A percentile compares a stretch with the other conserved stretches of the same genome.
Conservation (phyloP, 495 filamentous ascomycete species). For the Neurospora sp. region DNA sequence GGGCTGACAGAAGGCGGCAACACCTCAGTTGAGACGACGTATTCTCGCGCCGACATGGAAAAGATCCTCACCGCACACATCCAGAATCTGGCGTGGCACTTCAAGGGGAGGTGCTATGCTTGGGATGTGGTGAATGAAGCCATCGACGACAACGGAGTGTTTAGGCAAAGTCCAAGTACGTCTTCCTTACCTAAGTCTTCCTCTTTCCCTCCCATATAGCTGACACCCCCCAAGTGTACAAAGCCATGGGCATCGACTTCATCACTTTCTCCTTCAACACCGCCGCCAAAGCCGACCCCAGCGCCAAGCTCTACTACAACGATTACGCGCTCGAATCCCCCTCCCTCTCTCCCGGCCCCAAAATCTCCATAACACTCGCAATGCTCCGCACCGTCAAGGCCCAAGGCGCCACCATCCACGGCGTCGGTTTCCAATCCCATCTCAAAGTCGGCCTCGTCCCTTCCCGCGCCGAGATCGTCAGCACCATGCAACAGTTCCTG, state of each 20-base stretch:
- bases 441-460: conserved; percentile 40
- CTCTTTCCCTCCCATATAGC: no score
- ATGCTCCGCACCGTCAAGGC: conserved; percentile 34
- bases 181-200: background rate
- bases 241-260: conserved; percentile 31
- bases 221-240: conserved; percentile 16
- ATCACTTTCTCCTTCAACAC: conserved; percentile 34
- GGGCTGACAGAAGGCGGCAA: background rate
- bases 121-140: conserved; percentile 47
- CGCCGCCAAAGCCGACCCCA: conserved; percentile 22
- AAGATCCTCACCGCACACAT: conserved; percentile 19
- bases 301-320: conserved; percentile 47
- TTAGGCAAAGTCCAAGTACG: conserved; percentile 15
- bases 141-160: conserved; percentile 33
- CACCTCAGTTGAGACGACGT: background rate
- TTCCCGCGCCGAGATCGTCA: conserved; percentile 21
- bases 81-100: conserved; percentile 38
- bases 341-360: conserved; percentile 25
- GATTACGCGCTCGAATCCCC: conserved; percentile 48
- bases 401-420: conserved; percentile 41
- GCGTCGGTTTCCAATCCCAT: conserved; percentile 47
- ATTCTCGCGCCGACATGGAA: background rate
- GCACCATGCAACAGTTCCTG: conserved; percentile 30
- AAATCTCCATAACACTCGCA: conserved; percentile 32
- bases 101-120: conserved; percentile 32